Percentiles rank a stretch among this genome's conserved stretches.
Evolutionary conservation across 768 basidiomycete species (phyloP).

Genomic region (Lactifluus volemus): DNA sequence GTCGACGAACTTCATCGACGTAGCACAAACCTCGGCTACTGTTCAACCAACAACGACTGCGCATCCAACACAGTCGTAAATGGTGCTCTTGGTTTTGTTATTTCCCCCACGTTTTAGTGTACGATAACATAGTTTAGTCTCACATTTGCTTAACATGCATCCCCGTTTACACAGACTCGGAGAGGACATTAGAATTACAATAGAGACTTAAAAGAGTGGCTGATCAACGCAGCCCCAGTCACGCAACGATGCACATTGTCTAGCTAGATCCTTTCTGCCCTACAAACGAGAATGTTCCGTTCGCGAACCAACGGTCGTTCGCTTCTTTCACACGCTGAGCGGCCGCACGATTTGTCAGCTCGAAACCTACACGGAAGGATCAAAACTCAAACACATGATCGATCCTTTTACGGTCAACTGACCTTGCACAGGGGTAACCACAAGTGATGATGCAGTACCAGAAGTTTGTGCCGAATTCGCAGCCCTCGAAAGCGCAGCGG

Average conservation of each 20-base stretch:
- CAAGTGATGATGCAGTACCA: constrained; percentile 85
- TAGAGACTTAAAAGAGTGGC: not conserved
- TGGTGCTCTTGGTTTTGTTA: not conserved
- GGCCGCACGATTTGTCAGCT: constrained; percentile 87
- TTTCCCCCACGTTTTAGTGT: constrained; percentile 6
- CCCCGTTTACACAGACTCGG: not conserved
- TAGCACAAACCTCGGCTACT: constrained; percentile 46
- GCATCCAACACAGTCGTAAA: constrained; percentile 34
- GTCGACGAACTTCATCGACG: constrained; percentile 61
- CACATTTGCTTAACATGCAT: not conserved
- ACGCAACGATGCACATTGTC: not conserved
- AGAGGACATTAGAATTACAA: not conserved
- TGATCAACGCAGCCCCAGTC: not conserved
- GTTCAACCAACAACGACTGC: constrained; percentile 47
- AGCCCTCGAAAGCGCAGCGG: constrained; percentile 71
- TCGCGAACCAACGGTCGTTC: constrained; percentile 94
- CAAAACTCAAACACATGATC: not conserved
- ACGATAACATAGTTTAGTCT: constrained; percentile 3
- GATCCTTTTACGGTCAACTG: constrained; percentile 14
- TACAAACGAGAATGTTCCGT: constrained; percentile 73
- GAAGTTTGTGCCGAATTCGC: constrained; percentile 52
- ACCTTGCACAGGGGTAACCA: constrained; percentile 96
- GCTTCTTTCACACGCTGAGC: constrained; percentile 89
- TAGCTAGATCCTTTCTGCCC: constrained; percentile 40
- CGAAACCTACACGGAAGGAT: constrained; percentile 55